These are phyloP conservation scores for Suillus occidentalis DNA, from an alignment of 768 basidiomycete species.

Conservation along the genomic window DNA sequence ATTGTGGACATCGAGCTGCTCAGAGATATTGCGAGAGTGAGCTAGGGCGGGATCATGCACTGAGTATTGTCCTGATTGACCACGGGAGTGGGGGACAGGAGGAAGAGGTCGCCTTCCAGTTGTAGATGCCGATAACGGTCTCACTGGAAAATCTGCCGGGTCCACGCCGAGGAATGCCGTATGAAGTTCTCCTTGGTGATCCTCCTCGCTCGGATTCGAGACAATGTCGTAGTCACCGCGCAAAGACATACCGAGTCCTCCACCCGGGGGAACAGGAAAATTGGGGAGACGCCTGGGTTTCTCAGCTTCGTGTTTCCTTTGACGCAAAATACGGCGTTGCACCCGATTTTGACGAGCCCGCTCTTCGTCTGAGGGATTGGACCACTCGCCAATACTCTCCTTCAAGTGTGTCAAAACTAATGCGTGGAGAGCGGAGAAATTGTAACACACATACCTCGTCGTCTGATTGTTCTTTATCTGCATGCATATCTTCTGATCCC, in stretches of 20 bases:
- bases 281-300: slow-evolving; percentile 72
- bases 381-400: slow-evolving; percentile 86
- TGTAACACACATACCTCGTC: slow-evolving; percentile 55
- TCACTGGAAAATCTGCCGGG: slow-evolving; percentile 44
- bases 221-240: slow-evolving; percentile 66
- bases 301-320: slow-evolving; percentile 48
- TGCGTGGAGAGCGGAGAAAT: slow-evolving; percentile 8
- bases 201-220: slow-evolving; percentile 87
- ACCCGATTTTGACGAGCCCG: slow-evolving; percentile 67
- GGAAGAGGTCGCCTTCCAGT: slow-evolving; percentile 53
- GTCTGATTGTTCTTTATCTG: slow-evolving; percentile 51
- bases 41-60: slow-evolving; percentile 59
- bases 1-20: slow-evolving; percentile 38
- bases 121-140: slow-evolving; percentile 44
- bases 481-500: slow-evolving; percentile 70
- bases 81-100: slow-evolving; percentile 64
- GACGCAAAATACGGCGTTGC: slow-evolving; percentile 59
- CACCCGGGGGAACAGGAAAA: slow-evolving; percentile 76
- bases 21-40: slow-evolving; percentile 56
- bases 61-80: slow-evolving; percentile 60
- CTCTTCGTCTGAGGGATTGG: slow-evolving; percentile 90
- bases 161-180: slow-evolving; percentile 46
- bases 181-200: slow-evolving; percentile 34
- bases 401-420: slow-evolving; percentile 16
- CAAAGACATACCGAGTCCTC: slow-evolving; percentile 40